These are phyloP conservation scores for Fraxinus paxiana DNA, from an alignment of 305 asterid species.

Conservation along the genomic window DNA sequence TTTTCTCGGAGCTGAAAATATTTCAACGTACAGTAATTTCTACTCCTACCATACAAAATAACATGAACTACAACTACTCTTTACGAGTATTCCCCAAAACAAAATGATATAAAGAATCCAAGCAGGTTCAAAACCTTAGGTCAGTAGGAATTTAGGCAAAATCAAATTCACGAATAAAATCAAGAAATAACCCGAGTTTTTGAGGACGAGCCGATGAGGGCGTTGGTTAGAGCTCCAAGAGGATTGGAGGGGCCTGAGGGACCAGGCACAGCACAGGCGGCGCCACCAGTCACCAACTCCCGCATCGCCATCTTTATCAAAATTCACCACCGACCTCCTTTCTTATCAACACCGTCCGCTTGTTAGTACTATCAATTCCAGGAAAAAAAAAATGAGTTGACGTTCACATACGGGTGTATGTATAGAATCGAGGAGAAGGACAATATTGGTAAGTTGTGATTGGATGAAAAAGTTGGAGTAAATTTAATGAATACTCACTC, in stretches of 20 bases:
- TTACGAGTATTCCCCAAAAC: background rate
- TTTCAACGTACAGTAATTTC: background rate
- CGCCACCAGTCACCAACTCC: slow-evolving; percentile 78
- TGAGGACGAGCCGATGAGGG: slow-evolving; percentile 86
- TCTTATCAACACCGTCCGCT: background rate
- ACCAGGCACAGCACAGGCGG: slow-evolving; percentile 80
- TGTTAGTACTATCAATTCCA: background rate
- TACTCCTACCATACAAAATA: background rate
- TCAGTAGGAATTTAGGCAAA: background rate
- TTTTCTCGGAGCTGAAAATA: background rate
- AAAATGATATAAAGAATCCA: background rate
- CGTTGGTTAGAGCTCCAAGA: slow-evolving; percentile 78
- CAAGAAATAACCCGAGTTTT: slow-evolving; percentile 68
- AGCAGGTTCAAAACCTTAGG: background rate
- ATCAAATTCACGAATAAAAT: slow-evolving; percentile 3
- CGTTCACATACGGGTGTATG: background rate
- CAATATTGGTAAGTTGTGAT: too few relatives aligned
- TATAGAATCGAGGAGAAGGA: background rate
- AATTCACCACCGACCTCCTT: background rate
- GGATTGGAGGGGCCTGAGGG: slow-evolving; percentile 85
- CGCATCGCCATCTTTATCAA: slow-evolving; percentile 67
- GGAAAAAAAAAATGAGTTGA: background rate
- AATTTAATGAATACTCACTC: too few relatives aligned
- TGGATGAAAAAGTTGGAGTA: too few relatives aligned
- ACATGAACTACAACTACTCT: background rate